phyloP scores from a whole-genome alignment of 2,329 filamentous ascomycete species.

The Trichophaea hybrida region DNA sequence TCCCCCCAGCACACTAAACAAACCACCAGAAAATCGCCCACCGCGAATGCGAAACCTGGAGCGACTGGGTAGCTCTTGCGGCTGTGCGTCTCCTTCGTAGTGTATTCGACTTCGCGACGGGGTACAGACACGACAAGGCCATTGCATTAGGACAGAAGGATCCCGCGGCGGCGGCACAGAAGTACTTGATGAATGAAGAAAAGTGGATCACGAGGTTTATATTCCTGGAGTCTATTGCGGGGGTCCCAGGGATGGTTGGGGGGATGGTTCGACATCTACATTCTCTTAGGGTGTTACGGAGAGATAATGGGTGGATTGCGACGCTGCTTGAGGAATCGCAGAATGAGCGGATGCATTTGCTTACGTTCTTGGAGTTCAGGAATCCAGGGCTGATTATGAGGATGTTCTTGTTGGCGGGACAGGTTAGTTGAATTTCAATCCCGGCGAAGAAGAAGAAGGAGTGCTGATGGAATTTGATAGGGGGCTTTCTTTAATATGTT shows the following conservation, averaged over 20 bases:
- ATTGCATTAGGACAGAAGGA: slow-evolving; percentile 30
- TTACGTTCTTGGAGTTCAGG: slow-evolving; percentile 86
- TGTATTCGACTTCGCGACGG: slow-evolving; percentile 69
- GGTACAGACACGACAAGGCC: slow-evolving; percentile 56
- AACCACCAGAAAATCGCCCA: slow-evolving; percentile 47
- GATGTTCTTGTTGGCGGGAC: slow-evolving; percentile 75
- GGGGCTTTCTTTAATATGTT: slow-evolving; percentile 89
- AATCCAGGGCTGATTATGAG: slow-evolving; percentile 82
- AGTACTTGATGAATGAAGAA: slow-evolving; percentile 58
- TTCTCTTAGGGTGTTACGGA: slow-evolving; percentile 68
- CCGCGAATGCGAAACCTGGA: slow-evolving; percentile 53
- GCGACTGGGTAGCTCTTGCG: slow-evolving; percentile 65
- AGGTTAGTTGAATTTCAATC: slow-evolving; percentile 31
- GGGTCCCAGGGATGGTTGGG: slow-evolving; percentile 91
- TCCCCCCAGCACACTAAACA: not conserved
- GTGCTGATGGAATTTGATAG: not conserved
- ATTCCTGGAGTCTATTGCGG: slow-evolving; percentile 88
- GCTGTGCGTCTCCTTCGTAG: slow-evolving; percentile 63
- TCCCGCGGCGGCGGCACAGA: slow-evolving; percentile 39
- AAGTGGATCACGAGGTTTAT: slow-evolving; percentile 87
- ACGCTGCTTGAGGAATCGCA: slow-evolving; percentile 78
- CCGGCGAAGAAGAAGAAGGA: too few species aligned
- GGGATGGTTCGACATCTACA: slow-evolving; percentile 85
- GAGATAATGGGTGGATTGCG: slow-evolving; percentile 94
- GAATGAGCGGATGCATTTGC: slow-evolving; percentile 85